phyloP scores from a whole-genome alignment of 805 yeast genomes.

The Ogataea zsoltii region DNA sequence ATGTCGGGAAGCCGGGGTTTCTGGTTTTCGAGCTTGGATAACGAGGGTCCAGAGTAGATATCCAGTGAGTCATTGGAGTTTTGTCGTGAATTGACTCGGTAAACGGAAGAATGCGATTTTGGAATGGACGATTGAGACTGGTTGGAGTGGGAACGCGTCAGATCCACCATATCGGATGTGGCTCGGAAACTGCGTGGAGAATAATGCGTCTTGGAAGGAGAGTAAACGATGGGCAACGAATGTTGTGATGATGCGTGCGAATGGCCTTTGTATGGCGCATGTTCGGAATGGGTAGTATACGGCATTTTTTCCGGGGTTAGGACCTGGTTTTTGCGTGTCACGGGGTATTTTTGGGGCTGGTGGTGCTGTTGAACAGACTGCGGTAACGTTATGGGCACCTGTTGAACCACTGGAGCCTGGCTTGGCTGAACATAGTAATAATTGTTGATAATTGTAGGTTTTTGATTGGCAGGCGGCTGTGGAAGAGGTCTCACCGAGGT shows the following conservation, averaged over 20 bases:
- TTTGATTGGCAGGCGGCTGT: slow-evolving; percentile 15
- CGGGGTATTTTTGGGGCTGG: not conserved
- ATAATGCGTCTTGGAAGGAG: not conserved
- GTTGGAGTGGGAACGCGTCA: slow-evolving; percentile 1
- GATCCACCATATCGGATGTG: slow-evolving; percentile 1
- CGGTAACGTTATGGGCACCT: slow-evolving; percentile 14
- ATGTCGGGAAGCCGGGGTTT: slow-evolving; percentile 22
- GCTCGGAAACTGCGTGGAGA: not conserved
- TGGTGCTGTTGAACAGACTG: slow-evolving; percentile 5
- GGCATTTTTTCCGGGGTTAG: not conserved
- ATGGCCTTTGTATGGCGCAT: too few relatives aligned
- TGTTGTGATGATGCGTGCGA: not conserved
- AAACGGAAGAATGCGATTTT: not conserved
- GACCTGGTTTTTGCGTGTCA: too few relatives aligned
- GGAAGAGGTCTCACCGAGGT: slow-evolving; percentile 19
- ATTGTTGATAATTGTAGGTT: slow-evolving; percentile 22
- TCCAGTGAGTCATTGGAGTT: slow-evolving; percentile 6
- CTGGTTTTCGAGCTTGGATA: slow-evolving; percentile 9
- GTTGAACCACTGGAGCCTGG: slow-evolving; percentile 7
- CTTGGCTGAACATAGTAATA: slow-evolving; percentile 19
- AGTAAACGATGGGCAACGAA: not conserved
- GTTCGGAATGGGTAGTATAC: too few relatives aligned
- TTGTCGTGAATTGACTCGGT: not conserved
- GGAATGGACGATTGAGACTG: not conserved
- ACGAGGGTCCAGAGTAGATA: slow-evolving; percentile 24